Evolutionary conservation across 805 yeast genomes (phyloP), one percentile per base, ranked within the genome.

Genomic region (Zygosaccharomyces rouxii): DNA sequence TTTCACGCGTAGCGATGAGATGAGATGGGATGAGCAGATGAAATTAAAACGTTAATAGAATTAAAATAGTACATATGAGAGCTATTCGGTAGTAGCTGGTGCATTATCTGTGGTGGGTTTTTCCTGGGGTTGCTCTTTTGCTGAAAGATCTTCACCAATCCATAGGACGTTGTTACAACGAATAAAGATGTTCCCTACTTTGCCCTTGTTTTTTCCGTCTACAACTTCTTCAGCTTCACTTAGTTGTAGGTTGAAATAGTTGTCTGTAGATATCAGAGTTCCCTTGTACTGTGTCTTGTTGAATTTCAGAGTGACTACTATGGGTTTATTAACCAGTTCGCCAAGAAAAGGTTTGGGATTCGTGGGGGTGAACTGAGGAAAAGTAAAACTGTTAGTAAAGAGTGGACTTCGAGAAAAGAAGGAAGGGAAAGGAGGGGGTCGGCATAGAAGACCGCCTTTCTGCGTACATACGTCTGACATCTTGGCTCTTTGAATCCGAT

Each of bases 291-390:
- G 95, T 9, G 96, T 86, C 55, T 79, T 79, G 61, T 89, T 92
- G 84, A 96, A 94, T 64, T 94, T 94, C 53, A 94, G 76, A 49
- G 89, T 79, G 18, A 94, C 92, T 10, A 82, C 70, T 10, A 92
- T 89, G 29, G 71, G 74, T 50, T 83, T 76, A 48, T 84, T 82
- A n/a, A 85, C 74, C 38, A 94, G 77, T 21, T 86, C 83, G 52
- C 83, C 83, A 41, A 94, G 73, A 57, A 83, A 94, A n/a, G 96
- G 96, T 63, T 86, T 89, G 13, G 97, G 97, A 60, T 89, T 88
- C 19, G 84, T 73, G 14, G 96, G 94, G 35, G 71, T 70, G 48
- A 74, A 70, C 74, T 69, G 44, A 18, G 14, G 4, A 9, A 25
- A 22, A 23, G 7, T 13, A 33, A 50, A 25, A 28, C n/a, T 35